A percentile compares a stretch with the other conserved stretches of the same genome.
Evolutionary conservation across 305 asterid genomes (phyloP).

Genomic region (Fraxinus ornus): DNA sequence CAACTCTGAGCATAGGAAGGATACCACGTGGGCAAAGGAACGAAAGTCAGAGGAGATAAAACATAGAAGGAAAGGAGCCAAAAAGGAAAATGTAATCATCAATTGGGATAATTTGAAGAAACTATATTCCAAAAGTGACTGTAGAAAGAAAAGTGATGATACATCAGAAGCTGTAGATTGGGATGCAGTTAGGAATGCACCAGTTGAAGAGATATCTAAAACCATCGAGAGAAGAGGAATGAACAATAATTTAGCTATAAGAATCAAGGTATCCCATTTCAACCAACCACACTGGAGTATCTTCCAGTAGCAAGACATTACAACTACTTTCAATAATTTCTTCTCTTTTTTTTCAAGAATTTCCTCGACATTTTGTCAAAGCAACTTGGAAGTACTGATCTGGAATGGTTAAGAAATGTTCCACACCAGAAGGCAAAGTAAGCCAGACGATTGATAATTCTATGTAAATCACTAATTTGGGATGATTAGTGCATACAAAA

Average conservation of each 20-base stretch:
- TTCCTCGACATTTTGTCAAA: conserved; percentile 30
- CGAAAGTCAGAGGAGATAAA: not conserved
- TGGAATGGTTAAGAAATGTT: conserved; percentile 57
- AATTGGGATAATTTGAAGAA: conserved; percentile 23
- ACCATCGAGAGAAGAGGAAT: conserved; percentile 33
- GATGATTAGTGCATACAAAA: not conserved
- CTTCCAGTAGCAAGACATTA: not conserved
- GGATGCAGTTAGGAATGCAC: conserved; percentile 27
- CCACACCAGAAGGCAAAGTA: conserved; percentile 53
- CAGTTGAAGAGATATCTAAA: conserved; percentile 22
- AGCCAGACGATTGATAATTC: not conserved
- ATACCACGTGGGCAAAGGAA: not conserved
- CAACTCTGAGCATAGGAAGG: not conserved
- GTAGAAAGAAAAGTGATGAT: not conserved
- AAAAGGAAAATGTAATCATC: conserved; percentile 1
- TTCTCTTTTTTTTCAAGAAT: conserved; percentile 20
- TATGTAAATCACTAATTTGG: not conserved
- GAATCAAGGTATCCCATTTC: conserved; percentile 32
- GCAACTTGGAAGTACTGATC: conserved; percentile 40
- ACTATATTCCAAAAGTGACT: not conserved
- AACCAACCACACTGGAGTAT: not conserved
- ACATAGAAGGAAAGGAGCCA: conserved; percentile 14
- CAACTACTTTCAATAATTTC: not conserved
- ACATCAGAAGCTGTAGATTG: conserved; percentile 32
- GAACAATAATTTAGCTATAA: conserved; percentile 33